phyloP scores from a whole-genome alignment of 768 basidiomycete species.

The Tylopilus rubrobrunneus region DNA sequence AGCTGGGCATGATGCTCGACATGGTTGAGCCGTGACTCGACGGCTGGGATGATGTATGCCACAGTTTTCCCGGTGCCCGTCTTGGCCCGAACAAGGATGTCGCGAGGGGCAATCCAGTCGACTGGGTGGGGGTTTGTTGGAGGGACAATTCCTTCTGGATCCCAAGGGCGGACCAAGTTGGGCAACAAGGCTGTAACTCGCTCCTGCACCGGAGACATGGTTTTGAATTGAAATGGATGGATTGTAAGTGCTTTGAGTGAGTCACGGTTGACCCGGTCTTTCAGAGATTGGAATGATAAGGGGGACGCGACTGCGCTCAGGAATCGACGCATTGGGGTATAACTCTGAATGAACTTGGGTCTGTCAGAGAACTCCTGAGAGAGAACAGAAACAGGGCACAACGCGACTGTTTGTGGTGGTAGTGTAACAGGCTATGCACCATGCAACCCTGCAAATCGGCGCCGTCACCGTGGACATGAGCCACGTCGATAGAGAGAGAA shows the following conservation, averaged over 20 bases:
- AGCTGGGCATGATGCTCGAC: constrained; percentile 45
- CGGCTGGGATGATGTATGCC: constrained; percentile 82
- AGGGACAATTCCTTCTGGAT: constrained; percentile 27
- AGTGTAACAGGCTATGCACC: not conserved
- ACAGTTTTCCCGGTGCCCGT: constrained; percentile 90
- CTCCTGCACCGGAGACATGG: constrained; percentile 82
- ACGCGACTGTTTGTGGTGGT: not conserved
- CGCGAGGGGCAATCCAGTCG: constrained; percentile 37
- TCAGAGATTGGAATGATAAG: constrained; percentile 34
- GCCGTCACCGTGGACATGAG: not conserved
- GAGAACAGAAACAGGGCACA: not conserved
- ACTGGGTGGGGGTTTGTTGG: not conserved
- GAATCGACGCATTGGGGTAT: constrained; percentile 1
- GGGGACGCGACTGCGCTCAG: constrained; percentile 3
- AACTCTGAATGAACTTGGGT: constrained; percentile 1
- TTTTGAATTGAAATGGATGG: constrained; percentile 59
- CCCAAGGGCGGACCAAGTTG: constrained; percentile 53
- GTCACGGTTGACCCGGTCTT: constrained; percentile 34
- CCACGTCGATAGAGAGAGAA: too few species aligned
- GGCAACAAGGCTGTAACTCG: constrained; percentile 77
- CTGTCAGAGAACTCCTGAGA: not conserved
- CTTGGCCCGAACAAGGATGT: constrained; percentile 82
- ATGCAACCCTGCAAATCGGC: not conserved
- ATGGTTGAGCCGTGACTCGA: constrained; percentile 67
- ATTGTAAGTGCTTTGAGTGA: constrained; percentile 59